Conservation (phyloP, 2,329 filamentous ascomycete genomes). For the Microthyrium microscopicum region DNA sequence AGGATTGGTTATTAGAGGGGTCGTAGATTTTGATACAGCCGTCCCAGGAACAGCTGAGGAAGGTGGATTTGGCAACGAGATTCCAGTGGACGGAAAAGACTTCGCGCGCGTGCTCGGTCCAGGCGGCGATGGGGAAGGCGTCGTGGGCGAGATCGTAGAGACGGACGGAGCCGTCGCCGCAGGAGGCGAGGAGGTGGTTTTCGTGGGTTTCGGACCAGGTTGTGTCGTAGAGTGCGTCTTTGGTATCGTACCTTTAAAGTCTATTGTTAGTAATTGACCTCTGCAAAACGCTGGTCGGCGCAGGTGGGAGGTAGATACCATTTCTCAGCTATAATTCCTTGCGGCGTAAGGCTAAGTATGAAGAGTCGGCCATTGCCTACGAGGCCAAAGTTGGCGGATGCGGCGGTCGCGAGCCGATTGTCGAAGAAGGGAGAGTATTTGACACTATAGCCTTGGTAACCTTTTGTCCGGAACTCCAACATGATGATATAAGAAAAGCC, state of each 20-base stretch:
- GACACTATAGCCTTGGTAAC: slow-evolving; percentile 90
- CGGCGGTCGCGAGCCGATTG: slow-evolving; percentile 75
- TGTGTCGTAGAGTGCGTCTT: slow-evolving; percentile 89
- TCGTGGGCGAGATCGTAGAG: slow-evolving; percentile 73
- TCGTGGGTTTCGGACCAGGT: slow-evolving; percentile 95
- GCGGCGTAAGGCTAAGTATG: slow-evolving; percentile 63
- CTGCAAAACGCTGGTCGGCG: background rate
- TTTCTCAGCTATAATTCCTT: slow-evolving; percentile 73
- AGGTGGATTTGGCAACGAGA: slow-evolving; percentile 74
- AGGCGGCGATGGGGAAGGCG: slow-evolving; percentile 78
- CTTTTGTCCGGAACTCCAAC: slow-evolving; percentile 86
- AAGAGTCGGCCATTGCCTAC: slow-evolving; percentile 90
- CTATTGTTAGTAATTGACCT: no score
- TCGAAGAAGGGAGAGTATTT: slow-evolving; percentile 99
- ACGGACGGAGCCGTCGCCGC: slow-evolving; percentile 87
- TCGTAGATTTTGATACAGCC: slow-evolving; percentile 94
- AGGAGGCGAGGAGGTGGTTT: slow-evolving; percentile 77
- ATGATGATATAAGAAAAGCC: no score
- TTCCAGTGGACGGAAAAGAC: slow-evolving; percentile 91
- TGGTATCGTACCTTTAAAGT: slow-evolving; percentile 76
- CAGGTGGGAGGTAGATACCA: slow-evolving; percentile 32
- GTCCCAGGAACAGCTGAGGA: slow-evolving; percentile 88
- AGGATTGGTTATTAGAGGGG: slow-evolving; percentile 54
- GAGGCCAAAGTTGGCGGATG: slow-evolving; percentile 89
- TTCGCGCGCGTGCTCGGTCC: slow-evolving; percentile 85